These are phyloP conservation scores for Erodium chrysanthum DNA, from an alignment of 441 rosid species.

Conservation along the genomic window DNA sequence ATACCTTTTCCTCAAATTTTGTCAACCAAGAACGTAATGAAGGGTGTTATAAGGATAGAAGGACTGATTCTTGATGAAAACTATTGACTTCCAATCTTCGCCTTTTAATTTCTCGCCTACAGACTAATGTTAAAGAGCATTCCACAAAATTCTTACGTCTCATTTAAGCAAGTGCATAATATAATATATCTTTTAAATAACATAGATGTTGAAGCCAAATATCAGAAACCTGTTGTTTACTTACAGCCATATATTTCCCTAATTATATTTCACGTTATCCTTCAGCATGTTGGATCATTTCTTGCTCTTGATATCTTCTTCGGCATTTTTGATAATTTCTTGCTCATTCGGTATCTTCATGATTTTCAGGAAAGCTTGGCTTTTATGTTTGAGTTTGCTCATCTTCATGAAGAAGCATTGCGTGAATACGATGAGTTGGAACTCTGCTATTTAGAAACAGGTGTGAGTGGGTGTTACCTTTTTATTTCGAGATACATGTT, in stretches of 20 bases:
- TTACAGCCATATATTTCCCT: conserved; percentile 9
- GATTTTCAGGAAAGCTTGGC: conserved; percentile 92
- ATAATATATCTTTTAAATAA: too few species aligned
- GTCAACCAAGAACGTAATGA: conserved; percentile 15
- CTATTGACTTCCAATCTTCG: background rate
- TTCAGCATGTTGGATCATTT: conserved; percentile 14
- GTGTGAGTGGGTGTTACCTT: conserved; percentile 26
- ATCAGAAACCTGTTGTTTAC: conserved; percentile 19
- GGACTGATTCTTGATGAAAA: conserved; percentile 12
- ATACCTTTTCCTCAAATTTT: conserved; percentile 23
- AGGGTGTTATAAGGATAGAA: conserved; percentile 10
- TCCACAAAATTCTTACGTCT: conserved; percentile 6
- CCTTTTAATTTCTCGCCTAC: conserved; percentile 9
- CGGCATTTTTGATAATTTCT: conserved; percentile 8
- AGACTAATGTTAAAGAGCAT: conserved; percentile 11
- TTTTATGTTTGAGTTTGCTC: conserved; percentile 96
- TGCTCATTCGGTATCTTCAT: conserved; percentile 15
- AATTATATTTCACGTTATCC: conserved; percentile 17
- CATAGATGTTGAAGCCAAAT: background rate
- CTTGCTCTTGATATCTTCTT: conserved; percentile 14
- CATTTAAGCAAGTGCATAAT: background rate
- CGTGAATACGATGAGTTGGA: conserved; percentile 97
- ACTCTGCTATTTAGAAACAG: conserved; percentile 94
- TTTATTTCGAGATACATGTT: background rate
- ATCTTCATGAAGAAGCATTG: conserved; percentile 90